Evolutionary conservation across 768 basidiomycete genomes (phyloP).

Genomic region (Candolleomyces eurysporus): DNA sequence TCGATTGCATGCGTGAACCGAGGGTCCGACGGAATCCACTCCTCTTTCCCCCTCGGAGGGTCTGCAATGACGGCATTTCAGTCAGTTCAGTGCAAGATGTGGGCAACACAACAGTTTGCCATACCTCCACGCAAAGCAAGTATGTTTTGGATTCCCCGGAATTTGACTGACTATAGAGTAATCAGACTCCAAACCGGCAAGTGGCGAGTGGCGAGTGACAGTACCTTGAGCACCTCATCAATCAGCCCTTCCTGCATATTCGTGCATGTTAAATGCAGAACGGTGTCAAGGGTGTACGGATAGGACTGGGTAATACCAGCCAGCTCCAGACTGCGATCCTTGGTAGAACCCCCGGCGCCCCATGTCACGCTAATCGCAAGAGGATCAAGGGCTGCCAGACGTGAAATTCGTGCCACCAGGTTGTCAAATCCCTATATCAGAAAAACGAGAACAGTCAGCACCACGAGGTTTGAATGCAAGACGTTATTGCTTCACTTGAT

Average conservation of each 20-base stretch:
- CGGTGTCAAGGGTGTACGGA: constrained; percentile 71
- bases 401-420: constrained; percentile 80
- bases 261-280: constrained; percentile 95
- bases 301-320: constrained; percentile 73
- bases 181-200: neutral
- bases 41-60: constrained; percentile 90
- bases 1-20: constrained; percentile 83
- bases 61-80: constrained; percentile 44
- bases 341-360: constrained; percentile 96
- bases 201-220: constrained; percentile 14
- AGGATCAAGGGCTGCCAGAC: constrained; percentile 74
- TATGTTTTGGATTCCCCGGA: constrained; percentile 81
- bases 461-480: neutral
- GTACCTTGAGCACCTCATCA: constrained; percentile 79
- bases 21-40: constrained; percentile 85
- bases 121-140: constrained; percentile 89
- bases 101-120: constrained; percentile 12
- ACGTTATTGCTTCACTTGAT: constrained; percentile 51
- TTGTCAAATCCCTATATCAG: constrained; percentile 80
- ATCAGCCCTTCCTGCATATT: constrained; percentile 92
- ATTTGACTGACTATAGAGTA: constrained; percentile 65
- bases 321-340: constrained; percentile 82
- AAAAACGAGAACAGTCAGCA: constrained; percentile 1
- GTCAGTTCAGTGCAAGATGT: neutral
- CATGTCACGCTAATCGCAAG: constrained; percentile 92